phyloP scores from a whole-genome alignment of 768 basidiomycete species.

The Collybia nuda region DNA sequence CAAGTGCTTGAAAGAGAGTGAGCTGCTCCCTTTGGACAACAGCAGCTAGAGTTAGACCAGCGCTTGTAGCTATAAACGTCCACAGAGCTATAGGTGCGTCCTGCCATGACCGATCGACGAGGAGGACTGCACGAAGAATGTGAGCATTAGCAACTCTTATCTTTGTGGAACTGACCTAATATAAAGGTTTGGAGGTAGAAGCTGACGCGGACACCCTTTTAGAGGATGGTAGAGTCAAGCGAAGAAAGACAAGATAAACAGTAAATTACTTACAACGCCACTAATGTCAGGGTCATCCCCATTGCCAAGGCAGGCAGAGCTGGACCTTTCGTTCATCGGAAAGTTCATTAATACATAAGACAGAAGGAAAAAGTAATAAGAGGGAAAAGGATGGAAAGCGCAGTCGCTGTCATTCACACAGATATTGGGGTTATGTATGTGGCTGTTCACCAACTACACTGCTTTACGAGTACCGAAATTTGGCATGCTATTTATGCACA shows the following conservation, averaged over 20 bases:
- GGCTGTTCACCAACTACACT: not conserved
- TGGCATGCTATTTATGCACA: too few relatives aligned
- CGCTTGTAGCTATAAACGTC: constrained; percentile 42
- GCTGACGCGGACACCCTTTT: constrained; percentile 32
- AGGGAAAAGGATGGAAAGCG: not conserved
- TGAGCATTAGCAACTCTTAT: not conserved
- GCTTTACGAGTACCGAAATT: too few relatives aligned
- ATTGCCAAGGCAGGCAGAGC: constrained; percentile 13
- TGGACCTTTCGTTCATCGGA: constrained; percentile 7
- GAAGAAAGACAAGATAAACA: not conserved
- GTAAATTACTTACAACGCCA: constrained; percentile 22
- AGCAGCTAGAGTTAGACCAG: constrained; percentile 38
- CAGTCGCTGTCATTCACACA: not conserved
- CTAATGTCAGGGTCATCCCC: constrained; percentile 31
- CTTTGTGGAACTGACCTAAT: constrained; percentile 14
- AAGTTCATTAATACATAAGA: not conserved
- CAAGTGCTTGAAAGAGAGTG: constrained; percentile 38
- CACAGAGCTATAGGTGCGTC: constrained; percentile 39
- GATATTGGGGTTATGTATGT: not conserved
- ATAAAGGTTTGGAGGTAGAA: constrained; percentile 27
- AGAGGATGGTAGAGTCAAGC: not conserved
- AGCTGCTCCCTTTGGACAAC: constrained; percentile 30
- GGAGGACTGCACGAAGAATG: constrained; percentile 23
- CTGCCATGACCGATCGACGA: constrained; percentile 40
- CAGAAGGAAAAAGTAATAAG: not conserved